Evolutionary conservation across 2,329 filamentous ascomycete species (phyloP).

Genomic region (Aspergillus fructus): DNA sequence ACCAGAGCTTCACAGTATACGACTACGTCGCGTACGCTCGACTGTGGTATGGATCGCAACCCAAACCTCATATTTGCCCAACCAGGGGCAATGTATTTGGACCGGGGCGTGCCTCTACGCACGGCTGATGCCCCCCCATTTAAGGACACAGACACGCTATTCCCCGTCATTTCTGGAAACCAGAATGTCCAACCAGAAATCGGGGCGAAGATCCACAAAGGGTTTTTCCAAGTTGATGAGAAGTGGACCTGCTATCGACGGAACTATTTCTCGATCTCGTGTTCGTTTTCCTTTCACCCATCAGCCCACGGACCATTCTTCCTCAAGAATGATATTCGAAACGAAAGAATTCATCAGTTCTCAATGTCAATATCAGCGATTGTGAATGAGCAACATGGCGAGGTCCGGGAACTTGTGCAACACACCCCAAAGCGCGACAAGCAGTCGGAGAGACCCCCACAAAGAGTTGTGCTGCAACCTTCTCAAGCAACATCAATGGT

Average conservation of each 20-base stretch:
- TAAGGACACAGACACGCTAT: slow-evolving; percentile 37
- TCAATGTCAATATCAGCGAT: slow-evolving; percentile 83
- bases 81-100: slow-evolving; percentile 21
- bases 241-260: slow-evolving; percentile 92
- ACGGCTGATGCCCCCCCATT: slow-evolving; percentile 45
- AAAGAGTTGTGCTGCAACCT: slow-evolving; percentile 66
- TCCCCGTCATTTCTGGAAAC: slow-evolving; percentile 34
- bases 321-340: slow-evolving; percentile 49
- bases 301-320: slow-evolving; percentile 59
- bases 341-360: slow-evolving; percentile 67
- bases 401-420: slow-evolving; percentile 80
- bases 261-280: slow-evolving; percentile 86
- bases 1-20: slow-evolving; percentile 35
- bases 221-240: slow-evolving; percentile 76
- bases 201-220: slow-evolving; percentile 79
- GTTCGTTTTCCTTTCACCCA: slow-evolving; percentile 71
- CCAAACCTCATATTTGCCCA: slow-evolving; percentile 32
- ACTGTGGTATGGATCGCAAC: slow-evolving; percentile 31
- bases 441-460: slow-evolving; percentile 74
- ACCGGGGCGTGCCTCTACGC: slow-evolving; percentile 29
- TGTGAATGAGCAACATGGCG: slow-evolving; percentile 72
- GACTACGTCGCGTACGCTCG: slow-evolving; percentile 32
- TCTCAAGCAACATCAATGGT: slow-evolving; percentile 55
- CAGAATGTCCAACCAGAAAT: slow-evolving; percentile 68
- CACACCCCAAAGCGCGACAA: slow-evolving; percentile 92